phyloP scores from a whole-genome alignment of 179 eudicot genomes.

The Pouteria campechiana region DNA sequence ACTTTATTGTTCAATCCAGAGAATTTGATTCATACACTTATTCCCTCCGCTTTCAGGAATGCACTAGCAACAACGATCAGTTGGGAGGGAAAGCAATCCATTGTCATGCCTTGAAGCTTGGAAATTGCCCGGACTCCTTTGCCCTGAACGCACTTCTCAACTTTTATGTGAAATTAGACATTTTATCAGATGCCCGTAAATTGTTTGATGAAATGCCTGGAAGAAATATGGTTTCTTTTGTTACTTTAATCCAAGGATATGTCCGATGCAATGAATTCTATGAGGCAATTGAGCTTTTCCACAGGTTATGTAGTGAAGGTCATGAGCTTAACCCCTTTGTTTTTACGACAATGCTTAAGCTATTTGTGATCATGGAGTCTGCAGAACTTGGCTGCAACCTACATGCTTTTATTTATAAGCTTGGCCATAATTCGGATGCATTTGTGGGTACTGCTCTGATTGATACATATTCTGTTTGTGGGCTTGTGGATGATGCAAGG shows the following conservation, averaged over 20 bases:
- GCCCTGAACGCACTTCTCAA: conserved; percentile 43
- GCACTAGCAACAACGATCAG: conserved; percentile 11
- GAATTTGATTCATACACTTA: conserved; percentile 28
- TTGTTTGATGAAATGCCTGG: conserved; percentile 52
- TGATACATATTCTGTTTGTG: conserved; percentile 50
- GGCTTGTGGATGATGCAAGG: conserved; percentile 29
- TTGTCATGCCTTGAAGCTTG: conserved; percentile 35
- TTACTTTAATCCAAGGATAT: conserved; percentile 53
- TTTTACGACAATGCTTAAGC: conserved; percentile 50
- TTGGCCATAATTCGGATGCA: conserved; percentile 35
- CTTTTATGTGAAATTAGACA: conserved; percentile 25
- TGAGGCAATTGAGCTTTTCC: conserved; percentile 33
- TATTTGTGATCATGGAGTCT: conserved; percentile 40
- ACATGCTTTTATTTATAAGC: conserved; percentile 39
- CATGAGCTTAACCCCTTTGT: conserved; percentile 58
- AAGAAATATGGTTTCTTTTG: conserved; percentile 45
- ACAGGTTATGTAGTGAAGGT: conserved; percentile 39
- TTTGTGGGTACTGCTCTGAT: conserved; percentile 62
- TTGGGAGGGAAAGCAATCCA: conserved; percentile 32
- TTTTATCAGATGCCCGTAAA: conserved; percentile 22
- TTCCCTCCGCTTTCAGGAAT: conserved; percentile 31
- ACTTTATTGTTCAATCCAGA: no score
- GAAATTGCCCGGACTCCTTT: conserved; percentile 47
- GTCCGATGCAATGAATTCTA: conserved; percentile 9
- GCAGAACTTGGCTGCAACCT: conserved; percentile 20